phyloP scores from a whole-genome alignment of 78 protist species.

The Monocercomonoides exilis region DNA sequence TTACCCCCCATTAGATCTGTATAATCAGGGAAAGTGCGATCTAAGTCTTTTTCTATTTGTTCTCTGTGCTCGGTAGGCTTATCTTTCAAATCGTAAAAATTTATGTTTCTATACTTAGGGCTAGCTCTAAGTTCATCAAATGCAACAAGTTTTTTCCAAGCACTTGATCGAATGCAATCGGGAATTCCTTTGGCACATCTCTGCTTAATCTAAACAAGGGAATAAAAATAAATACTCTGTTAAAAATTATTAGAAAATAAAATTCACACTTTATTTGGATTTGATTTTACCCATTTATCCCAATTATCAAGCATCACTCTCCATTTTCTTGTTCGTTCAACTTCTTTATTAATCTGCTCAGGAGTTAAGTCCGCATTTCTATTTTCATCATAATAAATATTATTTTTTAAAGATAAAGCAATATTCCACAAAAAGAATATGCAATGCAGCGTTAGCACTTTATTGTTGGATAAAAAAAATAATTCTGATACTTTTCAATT shows the following conservation, averaged over 20 bases:
- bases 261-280: not conserved
- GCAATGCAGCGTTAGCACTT: too few relatives aligned
- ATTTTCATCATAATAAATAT: too few relatives aligned
- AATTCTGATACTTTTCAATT: too few relatives aligned
- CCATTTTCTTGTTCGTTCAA: not conserved
- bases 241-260: not conserved
- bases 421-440: too few relatives aligned
- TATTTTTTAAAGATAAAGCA: too few relatives aligned
- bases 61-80: not conserved
- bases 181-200: not conserved
- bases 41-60: not conserved
- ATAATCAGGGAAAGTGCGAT: not conserved
- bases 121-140: not conserved
- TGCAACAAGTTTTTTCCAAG: not conserved
- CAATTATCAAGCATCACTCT: not conserved
- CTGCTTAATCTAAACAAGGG: not conserved
- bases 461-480: too few relatives aligned
- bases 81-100: not conserved
- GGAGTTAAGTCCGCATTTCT: too few relatives aligned
- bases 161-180: not conserved
- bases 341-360: too few relatives aligned
- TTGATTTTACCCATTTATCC: not conserved
- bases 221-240: not conserved
- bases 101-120: not conserved
- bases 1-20: not conserved